These are phyloP conservation scores for Vicia faba DNA, from an alignment of 306 rosid species.

Conservation along the genomic window DNA sequence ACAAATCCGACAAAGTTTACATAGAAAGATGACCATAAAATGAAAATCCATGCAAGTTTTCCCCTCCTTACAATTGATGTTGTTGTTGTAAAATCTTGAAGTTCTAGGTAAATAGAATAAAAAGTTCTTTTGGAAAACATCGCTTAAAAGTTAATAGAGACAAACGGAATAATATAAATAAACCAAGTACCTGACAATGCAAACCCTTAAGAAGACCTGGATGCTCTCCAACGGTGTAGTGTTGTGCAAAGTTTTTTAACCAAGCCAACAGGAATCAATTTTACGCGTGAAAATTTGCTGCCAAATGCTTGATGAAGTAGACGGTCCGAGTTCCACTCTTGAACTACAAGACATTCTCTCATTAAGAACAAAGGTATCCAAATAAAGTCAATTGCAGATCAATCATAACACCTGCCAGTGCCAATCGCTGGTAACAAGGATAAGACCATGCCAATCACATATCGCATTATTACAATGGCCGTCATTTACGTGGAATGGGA, in stretches of 20 bases:
- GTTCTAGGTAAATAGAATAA: not conserved
- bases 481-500: not conserved
- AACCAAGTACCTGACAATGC: not conserved
- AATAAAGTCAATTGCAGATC: not conserved
- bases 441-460: not conserved
- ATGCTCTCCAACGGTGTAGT: not conserved
- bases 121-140: not conserved
- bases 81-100: not conserved
- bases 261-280: not conserved
- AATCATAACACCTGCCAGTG: not conserved
- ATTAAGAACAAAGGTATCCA: not conserved
- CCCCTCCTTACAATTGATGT: not conserved
- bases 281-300: not conserved
- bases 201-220: not conserved
- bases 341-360: not conserved
- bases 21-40: not conserved
- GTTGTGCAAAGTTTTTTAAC: not conserved
- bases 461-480: not conserved
- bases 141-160: not conserved
- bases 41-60: constrained; percentile 31
- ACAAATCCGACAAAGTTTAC: too few relatives aligned
- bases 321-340: not conserved
- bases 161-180: not conserved
- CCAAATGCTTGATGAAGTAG: not conserved
- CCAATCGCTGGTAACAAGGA: not conserved